Evolutionary conservation across 2,329 filamentous ascomycete genomes (phyloP).

Genomic region (Colletotrichum tropicicola): DNA sequence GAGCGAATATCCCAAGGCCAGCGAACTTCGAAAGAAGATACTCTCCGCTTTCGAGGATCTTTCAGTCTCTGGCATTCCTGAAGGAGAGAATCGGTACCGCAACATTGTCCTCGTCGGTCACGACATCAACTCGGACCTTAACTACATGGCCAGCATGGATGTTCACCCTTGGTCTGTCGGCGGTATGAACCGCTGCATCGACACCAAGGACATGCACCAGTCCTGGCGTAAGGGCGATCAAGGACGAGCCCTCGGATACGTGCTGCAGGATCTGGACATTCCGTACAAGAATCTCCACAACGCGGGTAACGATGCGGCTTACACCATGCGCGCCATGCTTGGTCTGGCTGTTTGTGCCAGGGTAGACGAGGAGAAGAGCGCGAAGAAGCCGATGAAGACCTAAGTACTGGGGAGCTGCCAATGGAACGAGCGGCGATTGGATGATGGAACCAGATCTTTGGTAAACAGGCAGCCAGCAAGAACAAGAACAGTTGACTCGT

Average conservation of each 20-base stretch:
- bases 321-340: constrained; percentile 33
- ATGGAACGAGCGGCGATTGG: no score
- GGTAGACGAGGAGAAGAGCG: background rate
- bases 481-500: no score
- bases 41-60: constrained; percentile 44
- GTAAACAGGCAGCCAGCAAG: no score
- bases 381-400: no score
- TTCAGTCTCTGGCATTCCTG: background rate
- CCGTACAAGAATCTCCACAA: constrained; percentile 29
- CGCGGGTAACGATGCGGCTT: constrained; percentile 31
- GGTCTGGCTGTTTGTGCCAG: constrained; percentile 35
- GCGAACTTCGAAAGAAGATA: constrained; percentile 45
- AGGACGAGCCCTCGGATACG: constrained; percentile 62
- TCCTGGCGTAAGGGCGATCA: constrained; percentile 64
- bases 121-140: constrained; percentile 74
- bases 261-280: constrained; percentile 56
- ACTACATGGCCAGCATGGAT: constrained; percentile 61
- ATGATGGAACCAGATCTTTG: no score
- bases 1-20: constrained; percentile 50
- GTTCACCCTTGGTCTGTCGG: constrained; percentile 62
- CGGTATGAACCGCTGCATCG: constrained; percentile 71
- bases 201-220: constrained; percentile 78
- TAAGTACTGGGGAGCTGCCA: no score
- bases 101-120: constrained; percentile 77
- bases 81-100: constrained; percentile 1